Percentiles rank a stretch among this genome's conserved stretches.
Conservation (phyloP, 1,284 basidiomycete species). For the Mycena citricolor region DNA sequence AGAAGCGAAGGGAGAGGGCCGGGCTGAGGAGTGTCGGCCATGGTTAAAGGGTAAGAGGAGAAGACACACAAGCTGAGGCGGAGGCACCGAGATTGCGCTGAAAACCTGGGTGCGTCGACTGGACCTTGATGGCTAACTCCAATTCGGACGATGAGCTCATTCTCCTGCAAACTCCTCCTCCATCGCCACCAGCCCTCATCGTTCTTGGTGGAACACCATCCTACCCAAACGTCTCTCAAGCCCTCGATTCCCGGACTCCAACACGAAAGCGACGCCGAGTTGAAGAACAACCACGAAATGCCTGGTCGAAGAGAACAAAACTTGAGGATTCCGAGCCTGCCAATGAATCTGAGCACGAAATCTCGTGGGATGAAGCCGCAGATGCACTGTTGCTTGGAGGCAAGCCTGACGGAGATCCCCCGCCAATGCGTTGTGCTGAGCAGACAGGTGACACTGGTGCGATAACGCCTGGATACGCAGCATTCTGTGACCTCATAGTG, state of each 20-base stretch:
- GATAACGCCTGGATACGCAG: not conserved
- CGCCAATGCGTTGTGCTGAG: no score
- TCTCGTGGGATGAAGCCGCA: not conserved
- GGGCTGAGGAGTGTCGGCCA: no score
- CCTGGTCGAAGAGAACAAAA: not conserved
- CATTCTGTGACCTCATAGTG: conserved; percentile 1
- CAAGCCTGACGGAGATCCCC: not conserved
- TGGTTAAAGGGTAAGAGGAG: no score
- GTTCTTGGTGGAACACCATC: not conserved
- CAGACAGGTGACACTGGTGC: no score
- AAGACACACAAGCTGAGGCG: no score
- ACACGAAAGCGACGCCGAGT: not conserved
- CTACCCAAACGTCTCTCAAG: not conserved
- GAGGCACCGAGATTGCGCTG: no score
- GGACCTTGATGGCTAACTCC: not conserved
- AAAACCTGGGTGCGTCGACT: no score
- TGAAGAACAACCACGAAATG: not conserved
- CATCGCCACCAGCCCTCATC: not conserved
- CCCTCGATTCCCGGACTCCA: conserved; percentile 1
- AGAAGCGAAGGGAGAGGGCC: no score
- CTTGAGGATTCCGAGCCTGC: no score
- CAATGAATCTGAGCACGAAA: no score
- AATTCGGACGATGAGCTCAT: not conserved
- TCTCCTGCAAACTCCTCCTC: not conserved
- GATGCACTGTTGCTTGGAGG: not conserved